A percentile compares a stretch with the other conserved stretches of the same genome.
Conservation (phyloP, 2,329 filamentous ascomycete genomes). For the Fusarium praegraminearum region DNA sequence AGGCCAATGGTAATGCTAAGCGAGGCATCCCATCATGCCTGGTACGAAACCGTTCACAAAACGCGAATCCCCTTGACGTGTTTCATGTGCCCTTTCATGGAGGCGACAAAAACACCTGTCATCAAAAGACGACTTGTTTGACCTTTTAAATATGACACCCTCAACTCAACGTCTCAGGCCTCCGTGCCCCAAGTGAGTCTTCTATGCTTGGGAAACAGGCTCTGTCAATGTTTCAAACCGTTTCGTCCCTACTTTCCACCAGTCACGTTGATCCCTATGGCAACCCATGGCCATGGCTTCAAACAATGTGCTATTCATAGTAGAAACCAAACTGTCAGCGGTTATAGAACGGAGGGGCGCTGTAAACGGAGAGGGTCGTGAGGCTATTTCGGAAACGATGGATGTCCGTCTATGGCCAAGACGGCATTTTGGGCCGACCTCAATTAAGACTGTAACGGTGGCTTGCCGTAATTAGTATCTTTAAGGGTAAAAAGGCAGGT, state of each 20-base stretch:
- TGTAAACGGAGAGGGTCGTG: neutral
- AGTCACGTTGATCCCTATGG: fast-evolving
- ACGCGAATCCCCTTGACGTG: neutral
- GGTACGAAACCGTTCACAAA: neutral
- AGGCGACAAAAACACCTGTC: neutral
- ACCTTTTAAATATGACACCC: neutral
- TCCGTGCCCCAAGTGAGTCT: too few species aligned
- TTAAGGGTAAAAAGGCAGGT: fast-evolving
- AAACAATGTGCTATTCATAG: constrained; percentile 8
- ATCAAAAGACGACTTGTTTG: too few species aligned
- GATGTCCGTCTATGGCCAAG: neutral
- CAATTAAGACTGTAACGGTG: neutral
- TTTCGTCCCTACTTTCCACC: neutral
- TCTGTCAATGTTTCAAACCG: neutral
- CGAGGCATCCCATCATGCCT: neutral
- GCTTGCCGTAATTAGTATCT: neutral
- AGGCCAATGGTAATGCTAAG: neutral
- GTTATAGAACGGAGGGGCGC: neutral
- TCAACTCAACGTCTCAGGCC: neutral
- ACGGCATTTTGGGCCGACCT: neutral
- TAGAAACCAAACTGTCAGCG: constrained; percentile 16
- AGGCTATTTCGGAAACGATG: neutral
- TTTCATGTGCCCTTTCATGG: neutral
- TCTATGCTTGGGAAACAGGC: neutral
- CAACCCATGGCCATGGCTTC: neutral